Conservation (phyloP, 164 flowering plant species). For the Tinospora cordifolia region DNA sequence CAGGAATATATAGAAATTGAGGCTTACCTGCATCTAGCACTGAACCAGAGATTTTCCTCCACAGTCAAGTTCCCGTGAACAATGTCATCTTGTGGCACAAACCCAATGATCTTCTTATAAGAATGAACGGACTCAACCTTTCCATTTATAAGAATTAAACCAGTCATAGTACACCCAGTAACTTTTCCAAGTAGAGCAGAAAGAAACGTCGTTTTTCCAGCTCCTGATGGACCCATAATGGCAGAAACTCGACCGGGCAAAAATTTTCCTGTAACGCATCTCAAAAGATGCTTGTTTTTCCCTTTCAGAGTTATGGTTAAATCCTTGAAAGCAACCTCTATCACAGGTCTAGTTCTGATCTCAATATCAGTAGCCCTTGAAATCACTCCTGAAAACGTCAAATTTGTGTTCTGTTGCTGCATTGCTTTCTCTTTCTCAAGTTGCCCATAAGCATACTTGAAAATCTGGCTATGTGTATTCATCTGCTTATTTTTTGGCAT, state of each 20-base stretch:
- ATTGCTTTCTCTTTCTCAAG: constrained; percentile 95
- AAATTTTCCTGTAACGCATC: constrained; percentile 84
- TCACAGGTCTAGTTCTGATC: constrained; percentile 54
- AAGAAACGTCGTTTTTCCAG: constrained; percentile 98
- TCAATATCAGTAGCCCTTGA: constrained; percentile 84
- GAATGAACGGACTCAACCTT: constrained; percentile 65
- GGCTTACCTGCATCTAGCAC: constrained; percentile 87
- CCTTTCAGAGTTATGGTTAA: constrained; percentile 79
- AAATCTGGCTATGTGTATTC: constrained; percentile 89
- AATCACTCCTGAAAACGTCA: constrained; percentile 87
- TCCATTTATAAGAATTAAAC: constrained; percentile 78
- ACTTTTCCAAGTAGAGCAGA: constrained; percentile 83
- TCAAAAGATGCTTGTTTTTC: constrained; percentile 68
- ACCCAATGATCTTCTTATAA: constrained; percentile 88
- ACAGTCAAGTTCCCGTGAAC: constrained; percentile 98
- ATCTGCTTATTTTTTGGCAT: constrained; percentile 64
- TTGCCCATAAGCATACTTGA: constrained; percentile 94
- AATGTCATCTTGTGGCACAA: constrained; percentile 98
- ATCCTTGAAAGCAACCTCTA: constrained; percentile 94
- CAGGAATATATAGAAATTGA: background rate
- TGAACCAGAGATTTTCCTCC: constrained; percentile 94
- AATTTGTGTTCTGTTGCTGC: constrained; percentile 65
- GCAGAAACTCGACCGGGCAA: constrained; percentile 91
- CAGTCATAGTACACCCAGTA: constrained; percentile 61
- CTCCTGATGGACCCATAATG: constrained; percentile 99